Evolutionary conservation across 495 filamentous ascomycete genomes (phyloP).

Genomic region (Tetracladium setigerum): DNA sequence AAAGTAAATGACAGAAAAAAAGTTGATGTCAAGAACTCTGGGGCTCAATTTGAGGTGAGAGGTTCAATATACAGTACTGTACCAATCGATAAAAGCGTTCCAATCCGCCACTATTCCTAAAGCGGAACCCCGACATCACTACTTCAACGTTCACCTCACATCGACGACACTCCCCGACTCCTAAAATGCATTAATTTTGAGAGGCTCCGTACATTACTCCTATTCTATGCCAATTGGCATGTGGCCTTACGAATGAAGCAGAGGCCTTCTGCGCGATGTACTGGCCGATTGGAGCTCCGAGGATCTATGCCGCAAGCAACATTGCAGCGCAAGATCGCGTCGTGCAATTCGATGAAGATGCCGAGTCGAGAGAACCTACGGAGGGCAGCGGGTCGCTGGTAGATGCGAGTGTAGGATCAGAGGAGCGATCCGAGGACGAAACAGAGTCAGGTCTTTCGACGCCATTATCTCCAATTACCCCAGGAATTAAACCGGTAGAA

Average conservation of each 20-base stretch:
- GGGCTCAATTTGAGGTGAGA: no score
- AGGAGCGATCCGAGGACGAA: constrained; percentile 7
- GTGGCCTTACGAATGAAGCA: constrained; percentile 21
- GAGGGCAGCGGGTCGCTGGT: constrained; percentile 27
- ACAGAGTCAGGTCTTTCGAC: background rate
- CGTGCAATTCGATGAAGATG: constrained; percentile 32
- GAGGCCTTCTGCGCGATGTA: constrained; percentile 61
- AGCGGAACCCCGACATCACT: background rate
- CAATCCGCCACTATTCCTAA: background rate
- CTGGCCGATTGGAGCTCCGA: constrained; percentile 89
- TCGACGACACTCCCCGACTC: background rate
- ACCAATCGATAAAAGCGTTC: background rate
- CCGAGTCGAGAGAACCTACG: constrained; percentile 27
- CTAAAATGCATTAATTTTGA: constrained; percentile 7
- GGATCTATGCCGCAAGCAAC: constrained; percentile 69
- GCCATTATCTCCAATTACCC: constrained; percentile 41
- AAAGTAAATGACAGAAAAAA: no score
- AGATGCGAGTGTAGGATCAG: constrained; percentile 11
- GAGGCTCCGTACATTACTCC: constrained; percentile 4
- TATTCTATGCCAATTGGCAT: constrained; percentile 19
- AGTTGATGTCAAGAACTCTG: no score
- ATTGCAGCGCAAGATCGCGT: constrained; percentile 41
- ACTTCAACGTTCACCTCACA: background rate
- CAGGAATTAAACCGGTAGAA: constrained; percentile 44
- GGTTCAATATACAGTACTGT: no score